Base-by-base conservation (phyloP, 2,329 filamentous ascomycete species). In the Colletotrichum musicola region DNA sequence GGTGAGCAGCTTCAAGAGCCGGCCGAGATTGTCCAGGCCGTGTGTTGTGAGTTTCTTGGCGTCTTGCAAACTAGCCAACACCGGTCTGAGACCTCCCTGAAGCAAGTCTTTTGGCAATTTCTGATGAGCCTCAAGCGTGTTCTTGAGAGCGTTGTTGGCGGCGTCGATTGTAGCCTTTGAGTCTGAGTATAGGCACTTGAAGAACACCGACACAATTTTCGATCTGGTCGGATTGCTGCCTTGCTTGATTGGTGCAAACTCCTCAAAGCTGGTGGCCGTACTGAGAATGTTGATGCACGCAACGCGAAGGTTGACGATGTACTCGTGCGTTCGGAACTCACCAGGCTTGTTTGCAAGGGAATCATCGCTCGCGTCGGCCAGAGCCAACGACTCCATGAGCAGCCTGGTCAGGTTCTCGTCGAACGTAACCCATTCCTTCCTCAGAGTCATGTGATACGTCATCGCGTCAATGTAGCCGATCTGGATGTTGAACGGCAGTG, bases 391-490 rank as follows among this genome's bases (percentile, higher is more conserved):
- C 81, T 99, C 96, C 88, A 97, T 93, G 68, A 99, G 86, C 49
- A 99, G 84, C 51, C 96, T 89, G 73, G 96, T 97, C 27, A 98
- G 86, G 71, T 95, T 90, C 57, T 98, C 95, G 72, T 98, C 96
- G 77, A 98, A 97, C 7, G 91, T 89, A 27, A 99, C 90, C 75
- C 98, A 95, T 72, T 96, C 92, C 56, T 92, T 90, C 77, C 97
- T 95, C 56, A 99, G 85, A 64, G 92, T 91, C 82, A 99, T 88
- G 76, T 97, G 97, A 79, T 97, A 99, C 0, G 94, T 97, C 76
- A 99, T 94, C 1, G 96, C 96, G 77, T 99, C 97, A 73, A 99
- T 98, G 76, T 97, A 98, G 4, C 96, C 97, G 73, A 99, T 99
- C 81, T 99, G 97, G 3, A 94, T 95, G 5, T 93, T 88, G 76